Evolutionary conservation across 2,329 filamentous ascomycete species (phyloP).

Genomic region (Cryphonectria parasitica): DNA sequence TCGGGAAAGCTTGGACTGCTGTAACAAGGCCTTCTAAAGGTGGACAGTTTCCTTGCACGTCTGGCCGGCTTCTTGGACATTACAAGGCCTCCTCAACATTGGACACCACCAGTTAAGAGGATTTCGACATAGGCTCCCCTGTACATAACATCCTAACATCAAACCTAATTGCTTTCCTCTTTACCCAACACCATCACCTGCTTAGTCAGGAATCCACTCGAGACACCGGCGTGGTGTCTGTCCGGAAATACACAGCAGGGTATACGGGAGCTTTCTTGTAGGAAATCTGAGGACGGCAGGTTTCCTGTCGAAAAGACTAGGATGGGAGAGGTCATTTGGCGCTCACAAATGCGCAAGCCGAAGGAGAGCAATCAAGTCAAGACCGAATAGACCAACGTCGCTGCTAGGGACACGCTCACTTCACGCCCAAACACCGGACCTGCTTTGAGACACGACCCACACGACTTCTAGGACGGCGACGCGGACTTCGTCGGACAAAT

Average conservation of each 20-base stretch:
- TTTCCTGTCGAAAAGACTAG: too few species aligned
- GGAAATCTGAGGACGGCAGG: too few species aligned
- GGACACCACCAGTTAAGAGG: not conserved
- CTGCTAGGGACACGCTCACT: not conserved
- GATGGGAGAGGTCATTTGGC: not conserved
- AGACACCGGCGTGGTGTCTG: not conserved
- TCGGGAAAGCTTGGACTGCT: not conserved
- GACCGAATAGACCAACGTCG: too few species aligned
- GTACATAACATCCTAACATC: not conserved
- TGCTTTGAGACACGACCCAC: not conserved
- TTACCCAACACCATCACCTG: too few species aligned
- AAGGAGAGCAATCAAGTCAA: too few species aligned
- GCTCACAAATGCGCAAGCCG: too few species aligned
- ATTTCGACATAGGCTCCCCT: not conserved
- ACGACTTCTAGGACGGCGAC: not conserved
- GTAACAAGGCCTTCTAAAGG: not conserved
- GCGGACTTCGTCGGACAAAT: not conserved
- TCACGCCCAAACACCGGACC: not conserved
- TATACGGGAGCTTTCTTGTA: too few species aligned
- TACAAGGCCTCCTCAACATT: not conserved
- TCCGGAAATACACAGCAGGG: too few species aligned
- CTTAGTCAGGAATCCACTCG: too few species aligned
- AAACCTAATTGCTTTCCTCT: not conserved
- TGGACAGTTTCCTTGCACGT: not conserved
- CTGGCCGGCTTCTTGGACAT: not conserved